Conservation (phyloP, 164 flowering plant species). For the Magnolia sinica region DNA sequence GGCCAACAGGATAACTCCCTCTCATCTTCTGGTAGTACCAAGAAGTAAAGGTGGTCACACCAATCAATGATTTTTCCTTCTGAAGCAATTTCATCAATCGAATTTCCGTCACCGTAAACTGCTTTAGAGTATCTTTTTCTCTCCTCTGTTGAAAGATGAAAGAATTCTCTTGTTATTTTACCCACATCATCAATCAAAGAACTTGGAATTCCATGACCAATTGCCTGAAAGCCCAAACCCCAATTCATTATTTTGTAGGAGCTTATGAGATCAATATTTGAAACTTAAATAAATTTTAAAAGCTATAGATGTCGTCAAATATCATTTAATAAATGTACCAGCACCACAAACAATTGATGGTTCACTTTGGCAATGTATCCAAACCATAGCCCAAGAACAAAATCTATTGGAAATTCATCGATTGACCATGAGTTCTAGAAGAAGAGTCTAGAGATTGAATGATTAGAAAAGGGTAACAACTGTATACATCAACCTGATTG, state of each 20-base stretch:
- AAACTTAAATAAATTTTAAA: too few relatives aligned
- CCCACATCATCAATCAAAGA: constrained; percentile 26
- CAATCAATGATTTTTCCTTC: constrained; percentile 14
- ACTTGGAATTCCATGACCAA: constrained; percentile 28
- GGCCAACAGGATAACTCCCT: constrained; percentile 14
- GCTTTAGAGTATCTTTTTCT: constrained; percentile 27
- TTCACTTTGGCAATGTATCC: too few relatives aligned
- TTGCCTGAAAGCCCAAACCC: constrained; percentile 18
- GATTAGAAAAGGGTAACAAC: too few relatives aligned
- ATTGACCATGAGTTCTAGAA: too few relatives aligned
- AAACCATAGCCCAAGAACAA: too few relatives aligned
- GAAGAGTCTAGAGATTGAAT: too few relatives aligned
- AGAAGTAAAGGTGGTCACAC: constrained; percentile 14
- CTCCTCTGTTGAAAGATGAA: constrained; percentile 26
- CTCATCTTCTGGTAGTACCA: constrained; percentile 11
- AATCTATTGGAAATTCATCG: too few relatives aligned
- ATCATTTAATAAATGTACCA: too few relatives aligned
- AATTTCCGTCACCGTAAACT: constrained; percentile 7
- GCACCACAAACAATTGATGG: too few relatives aligned
- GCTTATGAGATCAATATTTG: too few relatives aligned
- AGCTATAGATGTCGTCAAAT: too few relatives aligned
- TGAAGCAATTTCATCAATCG: constrained; percentile 1
- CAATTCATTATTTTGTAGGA: background rate
- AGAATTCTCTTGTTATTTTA: constrained; percentile 24
- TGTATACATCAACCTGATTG: too few relatives aligned